A percentile compares a stretch with the other conserved stretches of the same genome.
These are phyloP conservation scores for Dalbergia cultrata DNA, from an alignment of 306 rosid species.

Conservation along the genomic window DNA sequence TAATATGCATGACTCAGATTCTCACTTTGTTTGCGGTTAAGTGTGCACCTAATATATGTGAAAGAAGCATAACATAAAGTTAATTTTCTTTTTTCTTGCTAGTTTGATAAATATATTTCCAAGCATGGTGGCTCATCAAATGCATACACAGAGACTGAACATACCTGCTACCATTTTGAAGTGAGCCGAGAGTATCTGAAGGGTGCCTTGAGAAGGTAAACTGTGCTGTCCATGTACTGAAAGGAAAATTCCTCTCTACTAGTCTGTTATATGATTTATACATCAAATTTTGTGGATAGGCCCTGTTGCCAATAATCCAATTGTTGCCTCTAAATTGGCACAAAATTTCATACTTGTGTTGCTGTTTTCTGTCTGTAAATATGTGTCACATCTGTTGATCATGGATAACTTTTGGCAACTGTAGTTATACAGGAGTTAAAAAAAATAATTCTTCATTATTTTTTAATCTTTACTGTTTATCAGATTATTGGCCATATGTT, in stretches of 20 bases:
- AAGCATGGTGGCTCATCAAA: slow-evolving; percentile 98
- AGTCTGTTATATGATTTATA: slow-evolving; percentile 22
- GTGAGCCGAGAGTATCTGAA: slow-evolving; percentile 87
- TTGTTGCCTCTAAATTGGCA: slow-evolving; percentile 39
- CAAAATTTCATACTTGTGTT: slow-evolving; percentile 21
- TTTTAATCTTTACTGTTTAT: slow-evolving; percentile 1
- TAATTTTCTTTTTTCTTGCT: slow-evolving; percentile 55
- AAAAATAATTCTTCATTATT: not conserved
- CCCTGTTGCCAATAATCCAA: slow-evolving; percentile 31
- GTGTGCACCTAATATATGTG: slow-evolving; percentile 26
- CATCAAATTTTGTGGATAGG: slow-evolving; percentile 26
- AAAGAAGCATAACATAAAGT: slow-evolving; percentile 21
- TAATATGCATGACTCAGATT: slow-evolving; percentile 27
- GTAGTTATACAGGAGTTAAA: slow-evolving; percentile 24
- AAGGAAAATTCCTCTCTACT: slow-evolving; percentile 32
- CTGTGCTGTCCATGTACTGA: slow-evolving; percentile 34
- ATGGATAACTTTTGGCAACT: slow-evolving; percentile 26
- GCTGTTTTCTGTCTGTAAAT: slow-evolving; percentile 33
- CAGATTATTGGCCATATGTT: not conserved
- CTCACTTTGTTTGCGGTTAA: slow-evolving; percentile 34
- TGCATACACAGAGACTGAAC: slow-evolving; percentile 91
- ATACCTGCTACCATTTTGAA: slow-evolving; percentile 98
- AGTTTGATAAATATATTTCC: slow-evolving; percentile 98
- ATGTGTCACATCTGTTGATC: slow-evolving; percentile 8
- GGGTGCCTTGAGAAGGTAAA: slow-evolving; percentile 91